Base-by-base conservation (phyloP, 805 yeast species). In the Dipodascus albidus region DNA sequence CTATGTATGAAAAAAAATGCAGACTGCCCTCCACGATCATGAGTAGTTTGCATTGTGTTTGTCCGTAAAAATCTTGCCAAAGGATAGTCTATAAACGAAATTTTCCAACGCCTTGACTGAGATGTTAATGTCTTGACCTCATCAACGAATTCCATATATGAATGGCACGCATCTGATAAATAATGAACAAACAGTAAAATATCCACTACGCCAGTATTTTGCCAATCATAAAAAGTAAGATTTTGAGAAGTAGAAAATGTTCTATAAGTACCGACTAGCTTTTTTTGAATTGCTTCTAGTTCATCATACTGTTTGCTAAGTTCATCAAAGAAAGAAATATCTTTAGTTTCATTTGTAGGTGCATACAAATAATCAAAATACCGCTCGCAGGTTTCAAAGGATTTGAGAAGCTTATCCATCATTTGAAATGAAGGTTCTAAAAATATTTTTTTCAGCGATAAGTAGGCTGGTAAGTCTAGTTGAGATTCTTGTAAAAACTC, bases 11-110 rank as follows among this genome's bases (percentile, higher is more conserved):
- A 76, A 44, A 71, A 68, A 19, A 70, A 66, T 4, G 73, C 71
- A n/a, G 70, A 66, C 23, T 71, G 71, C 1, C 75, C 73, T 19
- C 80, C 80, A 57, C 73, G 73, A 60, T 77, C 81, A 35, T 69
- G 65, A 3, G 72, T 61, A 56, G 76, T 74, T 49, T 70, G 75
- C 31, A 59, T 62, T 0, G 77, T 72, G n/a, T 74, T 55, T 41
- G 76, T 66, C 47, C 67, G 67, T 11, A 77, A 51, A 0, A 78
- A 74, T 53, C 77, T 63, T 2, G 57, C 48, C 3, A 71, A 54
- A 1, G 79, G 75, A 55, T 76, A 73, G 20, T 64, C 64, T 1
- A 77, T 75, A 1, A 60, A 42, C 9, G 60, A 56, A 2, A 74
- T n/a, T 50, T 63, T 64, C 75, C 73, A 73, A n/a, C 57, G 44